Base-by-base conservation (phyloP, 345 rosid species). In the Raphanus sativus region DNA sequence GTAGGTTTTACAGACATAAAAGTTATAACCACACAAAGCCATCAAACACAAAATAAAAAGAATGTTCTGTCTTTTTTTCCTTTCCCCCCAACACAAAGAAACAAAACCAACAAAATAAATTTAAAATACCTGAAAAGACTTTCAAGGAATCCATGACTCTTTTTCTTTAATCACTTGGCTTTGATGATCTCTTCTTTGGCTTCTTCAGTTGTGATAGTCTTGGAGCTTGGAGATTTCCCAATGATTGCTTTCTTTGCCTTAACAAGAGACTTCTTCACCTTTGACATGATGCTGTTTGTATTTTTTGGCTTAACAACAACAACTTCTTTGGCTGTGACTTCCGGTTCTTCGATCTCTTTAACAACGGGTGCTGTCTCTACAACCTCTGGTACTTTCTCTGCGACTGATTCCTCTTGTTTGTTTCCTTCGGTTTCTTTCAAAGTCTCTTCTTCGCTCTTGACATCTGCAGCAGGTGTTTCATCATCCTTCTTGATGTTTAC, bases 181-280 rank as follows among this genome's bases (percentile, higher is more conserved):
- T 81, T 82, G 72, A 79, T 80, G 72, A 79, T 80, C 54, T 84
- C 90, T 10, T 33, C 87, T 77, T 86, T 85, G 6, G 84, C 64
- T 42, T 77, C 81, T 45, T 91, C 90, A 17, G 86, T 61, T 4
- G 72, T 34, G 24, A 77, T 69, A 25, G 89, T 78, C 80, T 89
- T 91, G 0, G 97, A 84, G 86, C 84, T 79, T 55, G 93, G 91
- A 65, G 97, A 90, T 82, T 88, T 92, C 32, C 95, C 94, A 6
- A 77, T 81, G 28, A 92, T 83, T 24, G 97, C 97, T 77, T 92
- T 92, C 84, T 88, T 90, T 38, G 87, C 93, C 87, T 90, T 92
- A 28, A 86, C 90, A 71, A 90, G 83, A 17, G 93, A 86, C 6
- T 90, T 93, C 55, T 92, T 92, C 74, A 91, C 89, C 87, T 87